Conservation (phyloP, 2,329 filamentous ascomycete species). For the Sclerotiophoma versabilis region DNA sequence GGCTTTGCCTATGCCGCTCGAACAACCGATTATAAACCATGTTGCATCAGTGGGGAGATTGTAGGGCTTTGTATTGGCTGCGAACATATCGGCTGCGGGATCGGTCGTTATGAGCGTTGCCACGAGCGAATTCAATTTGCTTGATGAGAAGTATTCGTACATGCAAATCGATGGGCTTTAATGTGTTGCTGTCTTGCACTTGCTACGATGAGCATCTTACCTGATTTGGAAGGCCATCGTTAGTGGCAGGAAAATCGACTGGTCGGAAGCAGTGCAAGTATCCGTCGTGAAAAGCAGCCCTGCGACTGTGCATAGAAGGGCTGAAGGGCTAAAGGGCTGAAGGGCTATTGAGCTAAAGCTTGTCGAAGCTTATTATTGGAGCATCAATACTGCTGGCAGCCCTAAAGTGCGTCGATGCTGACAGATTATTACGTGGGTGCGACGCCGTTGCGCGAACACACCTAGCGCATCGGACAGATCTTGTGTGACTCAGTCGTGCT, state of each 20-base stretch:
- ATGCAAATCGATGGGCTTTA: background rate
- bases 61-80: slow-evolving; percentile 13
- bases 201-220: background rate
- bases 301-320: background rate
- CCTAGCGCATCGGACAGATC: too few species aligned
- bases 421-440: background rate
- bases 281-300: background rate
- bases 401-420: background rate
- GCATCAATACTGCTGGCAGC: background rate
- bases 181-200: background rate
- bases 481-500: background rate
- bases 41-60: slow-evolving; percentile 1
- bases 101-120: background rate
- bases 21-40: slow-evolving; percentile 53
- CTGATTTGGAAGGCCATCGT: background rate
- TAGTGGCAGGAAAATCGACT: background rate
- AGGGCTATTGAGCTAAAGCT: slow-evolving; percentile 3
- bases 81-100: background rate
- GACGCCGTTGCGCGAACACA: background rate
- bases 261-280: background rate
- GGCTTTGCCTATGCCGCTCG: slow-evolving; percentile 56
- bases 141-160: background rate
- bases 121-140: too few species aligned
- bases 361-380: slow-evolving; percentile 8
- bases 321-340: slow-evolving; percentile 17